Evolutionary conservation across 352 stramenopile species (phyloP).

Genomic region (Peronosclerospora sorghi): DNA sequence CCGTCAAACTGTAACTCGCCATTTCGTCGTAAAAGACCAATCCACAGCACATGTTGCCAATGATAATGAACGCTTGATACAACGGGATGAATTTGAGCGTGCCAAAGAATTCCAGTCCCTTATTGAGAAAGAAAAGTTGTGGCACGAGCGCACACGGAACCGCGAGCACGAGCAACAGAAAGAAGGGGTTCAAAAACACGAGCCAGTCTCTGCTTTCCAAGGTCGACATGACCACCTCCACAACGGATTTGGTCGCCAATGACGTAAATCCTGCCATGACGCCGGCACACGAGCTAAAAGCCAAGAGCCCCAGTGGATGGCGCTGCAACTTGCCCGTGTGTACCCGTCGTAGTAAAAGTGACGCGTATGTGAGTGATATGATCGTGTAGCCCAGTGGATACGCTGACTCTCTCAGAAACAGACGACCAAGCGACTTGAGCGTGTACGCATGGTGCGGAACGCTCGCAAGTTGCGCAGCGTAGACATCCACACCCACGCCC

Average conservation of each 20-base stretch:
- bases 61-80: constrained; percentile 77
- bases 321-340: constrained; percentile 40
- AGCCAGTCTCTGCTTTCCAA: constrained; percentile 26
- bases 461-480: constrained; percentile 35
- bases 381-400: constrained; percentile 47
- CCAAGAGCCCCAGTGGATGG: constrained; percentile 39
- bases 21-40: constrained; percentile 80
- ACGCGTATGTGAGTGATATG: constrained; percentile 32
- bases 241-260: constrained; percentile 59
- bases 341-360: constrained; percentile 44
- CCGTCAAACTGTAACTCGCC: constrained; percentile 33
- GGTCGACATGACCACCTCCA: constrained; percentile 50
- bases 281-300: constrained; percentile 59
- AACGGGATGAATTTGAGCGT: constrained; percentile 75
- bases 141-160: constrained; percentile 50
- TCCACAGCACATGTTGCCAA: constrained; percentile 62
- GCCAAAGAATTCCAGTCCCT: constrained; percentile 63
- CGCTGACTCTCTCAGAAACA: constrained; percentile 46
- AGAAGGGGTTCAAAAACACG: constrained; percentile 57
- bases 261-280: constrained; percentile 74
- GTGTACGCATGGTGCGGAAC: constrained; percentile 43
- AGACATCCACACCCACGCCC: constrained; percentile 51
- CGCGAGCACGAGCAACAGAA: constrained; percentile 41
- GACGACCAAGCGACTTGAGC: constrained; percentile 29
- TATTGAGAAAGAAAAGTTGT: constrained; percentile 74